These are phyloP conservation scores for Magnolia officinalis DNA, from an alignment of 164 flowering plant species.

Conservation along the genomic window DNA sequence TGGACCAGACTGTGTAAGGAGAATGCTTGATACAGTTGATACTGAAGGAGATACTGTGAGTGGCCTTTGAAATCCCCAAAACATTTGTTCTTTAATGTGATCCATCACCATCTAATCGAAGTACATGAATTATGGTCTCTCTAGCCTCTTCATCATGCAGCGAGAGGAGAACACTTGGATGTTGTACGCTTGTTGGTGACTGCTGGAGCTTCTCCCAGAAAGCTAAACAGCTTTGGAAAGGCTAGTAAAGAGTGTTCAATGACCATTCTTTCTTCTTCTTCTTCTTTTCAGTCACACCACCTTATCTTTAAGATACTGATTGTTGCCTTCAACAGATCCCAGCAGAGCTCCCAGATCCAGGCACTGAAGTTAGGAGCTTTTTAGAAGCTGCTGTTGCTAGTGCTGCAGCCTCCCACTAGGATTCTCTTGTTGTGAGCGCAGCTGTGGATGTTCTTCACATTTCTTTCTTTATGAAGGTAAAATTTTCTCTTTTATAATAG, in stretches of 20 bases:
- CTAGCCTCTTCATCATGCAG: slow-evolving; percentile 95
- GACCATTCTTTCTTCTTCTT: not conserved
- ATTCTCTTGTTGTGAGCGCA: not conserved
- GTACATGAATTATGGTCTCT: not conserved
- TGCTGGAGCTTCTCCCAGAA: slow-evolving; percentile 64
- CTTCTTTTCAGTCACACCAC: not conserved
- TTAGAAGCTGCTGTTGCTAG: slow-evolving; percentile 38
- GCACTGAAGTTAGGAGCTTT: slow-evolving; percentile 48
- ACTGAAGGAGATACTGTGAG: slow-evolving; percentile 88
- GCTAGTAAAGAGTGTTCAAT: slow-evolving; percentile 25
- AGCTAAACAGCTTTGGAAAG: slow-evolving; percentile 63
- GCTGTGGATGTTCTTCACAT: not conserved
- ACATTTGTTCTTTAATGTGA: not conserved
- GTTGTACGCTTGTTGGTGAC: slow-evolving; percentile 53
- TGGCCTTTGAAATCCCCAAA: not conserved
- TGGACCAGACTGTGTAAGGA: slow-evolving; percentile 35
- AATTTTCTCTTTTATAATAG: not conserved
- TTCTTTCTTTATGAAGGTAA: not conserved
- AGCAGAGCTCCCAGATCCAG: slow-evolving; percentile 51
- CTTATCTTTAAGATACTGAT: slow-evolving; percentile 2
- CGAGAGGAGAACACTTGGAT: slow-evolving; percentile 73
- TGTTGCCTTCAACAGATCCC: slow-evolving; percentile 38
- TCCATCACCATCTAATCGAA: too few species aligned
- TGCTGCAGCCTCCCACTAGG: not conserved
- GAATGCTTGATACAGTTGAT: slow-evolving; percentile 75